A percentile compares a stretch with the other conserved stretches of the same genome.
Evolutionary conservation across 2,329 filamentous ascomycete genomes (phyloP).

Genomic region (Alternaria arborescens): DNA sequence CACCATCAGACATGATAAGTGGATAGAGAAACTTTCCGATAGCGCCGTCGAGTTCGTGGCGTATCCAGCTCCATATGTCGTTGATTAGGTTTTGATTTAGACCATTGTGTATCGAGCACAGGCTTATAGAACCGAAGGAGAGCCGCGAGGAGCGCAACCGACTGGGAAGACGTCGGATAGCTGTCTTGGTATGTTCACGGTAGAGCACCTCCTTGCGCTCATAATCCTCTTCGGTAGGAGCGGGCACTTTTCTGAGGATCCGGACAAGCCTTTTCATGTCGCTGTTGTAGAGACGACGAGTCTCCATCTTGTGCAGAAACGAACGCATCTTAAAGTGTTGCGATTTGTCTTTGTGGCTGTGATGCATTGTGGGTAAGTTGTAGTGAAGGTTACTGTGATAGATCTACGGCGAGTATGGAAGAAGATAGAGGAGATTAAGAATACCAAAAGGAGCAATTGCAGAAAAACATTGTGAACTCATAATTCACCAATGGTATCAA

Average conservation of each 20-base stretch:
- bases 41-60: constrained; percentile 31
- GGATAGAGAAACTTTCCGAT: constrained; percentile 41
- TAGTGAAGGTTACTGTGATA: not conserved
- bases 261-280: constrained; percentile 38
- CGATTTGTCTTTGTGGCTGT: not conserved
- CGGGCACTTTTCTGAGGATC: constrained; percentile 26
- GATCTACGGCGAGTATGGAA: constrained; percentile 3
- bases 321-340: constrained; percentile 15
- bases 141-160: constrained; percentile 31
- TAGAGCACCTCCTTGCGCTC: constrained; percentile 12
- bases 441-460: not conserved
- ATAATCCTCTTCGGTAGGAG: not conserved
- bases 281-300: constrained; percentile 25
- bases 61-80: constrained; percentile 35
- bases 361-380: not conserved
- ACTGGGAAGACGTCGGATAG: constrained; percentile 33
- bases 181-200: constrained; percentile 14
- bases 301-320: constrained; percentile 21
- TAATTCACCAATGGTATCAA: not conserved
- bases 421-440: constrained; percentile 2
- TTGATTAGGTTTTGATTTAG: constrained; percentile 31
- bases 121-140: constrained; percentile 14
- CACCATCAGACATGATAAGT: constrained; percentile 26
- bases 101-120: constrained; percentile 38
- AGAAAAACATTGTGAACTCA: constrained; percentile 13